phyloP scores from a whole-genome alignment of 257 asterid species.

The Paulownia fortunei region DNA sequence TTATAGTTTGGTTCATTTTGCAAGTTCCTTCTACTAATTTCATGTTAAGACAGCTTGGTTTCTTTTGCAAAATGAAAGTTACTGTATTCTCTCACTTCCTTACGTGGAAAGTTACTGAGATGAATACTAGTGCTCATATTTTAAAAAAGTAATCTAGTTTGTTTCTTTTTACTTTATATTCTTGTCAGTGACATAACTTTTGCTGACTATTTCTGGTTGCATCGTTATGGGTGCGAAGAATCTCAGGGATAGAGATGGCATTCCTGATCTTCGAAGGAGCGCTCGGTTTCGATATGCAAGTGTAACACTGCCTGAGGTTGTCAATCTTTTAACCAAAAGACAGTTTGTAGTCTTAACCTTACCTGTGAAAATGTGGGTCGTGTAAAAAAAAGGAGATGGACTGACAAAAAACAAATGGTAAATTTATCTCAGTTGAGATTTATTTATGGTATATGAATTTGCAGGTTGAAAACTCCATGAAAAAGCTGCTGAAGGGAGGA shows the following conservation, averaged over 20 bases:
- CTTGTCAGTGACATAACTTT: constrained; percentile 8
- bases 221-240: constrained; percentile 56
- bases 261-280: constrained; percentile 91
- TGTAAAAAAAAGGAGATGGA: too few relatives aligned
- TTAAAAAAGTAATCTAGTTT: not conserved
- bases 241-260: constrained; percentile 89
- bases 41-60: not conserved
- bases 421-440: too few relatives aligned
- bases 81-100: constrained; percentile 37
- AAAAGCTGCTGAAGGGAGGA: constrained; percentile 72
- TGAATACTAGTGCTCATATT: not conserved
- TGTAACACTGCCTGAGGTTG: constrained; percentile 80
- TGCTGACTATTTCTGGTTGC: constrained; percentile 30
- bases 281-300: constrained; percentile 81
- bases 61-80: constrained; percentile 24
- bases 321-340: constrained; percentile 23
- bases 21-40: constrained; percentile 42
- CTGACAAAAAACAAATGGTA: too few relatives aligned
- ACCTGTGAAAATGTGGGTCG: not conserved
- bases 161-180: not conserved
- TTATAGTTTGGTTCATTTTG: constrained; percentile 32
- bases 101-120: not conserved
- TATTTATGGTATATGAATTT: constrained; percentile 22
- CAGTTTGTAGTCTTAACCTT: not conserved
- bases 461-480: constrained; percentile 72